phyloP scores from a whole-genome alignment of 2,329 filamentous ascomycete species.

The Claviceps digitariae region DNA sequence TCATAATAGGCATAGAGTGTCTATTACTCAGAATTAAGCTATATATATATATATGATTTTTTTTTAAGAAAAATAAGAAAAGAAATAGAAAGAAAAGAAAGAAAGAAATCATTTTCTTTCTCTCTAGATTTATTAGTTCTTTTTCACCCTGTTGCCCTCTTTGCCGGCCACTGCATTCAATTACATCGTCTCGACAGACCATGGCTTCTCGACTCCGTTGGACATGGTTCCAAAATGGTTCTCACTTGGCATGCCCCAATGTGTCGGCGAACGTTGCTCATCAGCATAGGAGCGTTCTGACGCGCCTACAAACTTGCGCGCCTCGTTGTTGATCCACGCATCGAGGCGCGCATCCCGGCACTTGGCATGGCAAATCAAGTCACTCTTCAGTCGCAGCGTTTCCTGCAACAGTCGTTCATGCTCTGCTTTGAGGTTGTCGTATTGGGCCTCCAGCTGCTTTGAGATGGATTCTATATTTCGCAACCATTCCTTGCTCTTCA shows the following conservation, averaged over 20 bases:
- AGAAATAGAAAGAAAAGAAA: too few species aligned
- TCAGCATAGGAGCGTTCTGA: not conserved
- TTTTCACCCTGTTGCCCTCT: not conserved
- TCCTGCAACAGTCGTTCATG: not conserved
- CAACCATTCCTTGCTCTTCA: not conserved
- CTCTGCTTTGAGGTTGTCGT: not conserved
- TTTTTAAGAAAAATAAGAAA: too few species aligned
- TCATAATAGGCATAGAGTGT: too few species aligned
- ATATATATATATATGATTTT: too few species aligned
- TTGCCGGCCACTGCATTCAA: not conserved
- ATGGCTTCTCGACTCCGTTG: not conserved
- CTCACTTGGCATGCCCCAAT: too few species aligned
- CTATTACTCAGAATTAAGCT: too few species aligned
- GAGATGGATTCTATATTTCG: not conserved
- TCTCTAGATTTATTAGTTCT: not conserved
- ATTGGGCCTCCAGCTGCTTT: not conserved
- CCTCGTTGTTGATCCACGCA: constrained; percentile 2
- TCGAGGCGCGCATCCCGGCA: not conserved
- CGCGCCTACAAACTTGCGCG: not conserved
- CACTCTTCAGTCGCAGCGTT: not conserved
- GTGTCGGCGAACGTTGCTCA: not conserved
- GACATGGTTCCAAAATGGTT: not conserved
- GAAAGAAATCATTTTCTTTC: too few species aligned
- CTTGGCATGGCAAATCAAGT: not conserved
- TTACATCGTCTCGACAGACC: not conserved